Conservation (phyloP, 805 yeast genomes). For the Wickerhamiella nectarea region DNA sequence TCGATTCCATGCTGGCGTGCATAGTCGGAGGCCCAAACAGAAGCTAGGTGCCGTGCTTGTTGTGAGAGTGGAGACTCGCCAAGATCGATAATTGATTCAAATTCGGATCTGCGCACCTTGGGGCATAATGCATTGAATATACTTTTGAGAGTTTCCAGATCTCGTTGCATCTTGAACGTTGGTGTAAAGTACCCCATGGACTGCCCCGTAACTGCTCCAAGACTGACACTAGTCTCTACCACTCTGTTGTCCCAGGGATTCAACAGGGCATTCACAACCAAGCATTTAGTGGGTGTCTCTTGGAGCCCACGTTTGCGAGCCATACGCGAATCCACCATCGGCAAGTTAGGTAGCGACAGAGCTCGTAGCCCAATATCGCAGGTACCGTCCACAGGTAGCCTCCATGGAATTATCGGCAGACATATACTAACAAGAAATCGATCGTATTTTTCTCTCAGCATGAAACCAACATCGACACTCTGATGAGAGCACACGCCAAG, state of each 20-base stretch:
- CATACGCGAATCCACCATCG: neutral
- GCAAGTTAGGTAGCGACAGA: neutral
- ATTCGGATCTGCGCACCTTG: neutral
- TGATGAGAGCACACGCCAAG: neutral
- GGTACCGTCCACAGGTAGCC: neutral
- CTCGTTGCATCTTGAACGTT: neutral
- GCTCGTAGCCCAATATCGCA: neutral
- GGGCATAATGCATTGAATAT: neutral
- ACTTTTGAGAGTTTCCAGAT: neutral
- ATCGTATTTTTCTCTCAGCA: conserved; percentile 1
- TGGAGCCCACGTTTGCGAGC: neutral
- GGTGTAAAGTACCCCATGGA: neutral
- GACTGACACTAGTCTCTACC: neutral
- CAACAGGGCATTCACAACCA: conserved; percentile 1
- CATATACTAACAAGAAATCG: conserved; percentile 4
- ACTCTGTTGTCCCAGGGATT: conserved; percentile 6
- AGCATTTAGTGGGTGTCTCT: neutral
- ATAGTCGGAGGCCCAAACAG: conserved; percentile 6
- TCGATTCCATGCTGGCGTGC: neutral
- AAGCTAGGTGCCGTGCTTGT: conserved; percentile 8
- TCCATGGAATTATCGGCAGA: conserved; percentile 4
- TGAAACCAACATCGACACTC: neutral
- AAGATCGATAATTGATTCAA: neutral
- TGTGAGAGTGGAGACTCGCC: neutral
- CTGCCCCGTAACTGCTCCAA: neutral